Evolutionary conservation across 495 filamentous ascomycete species (phyloP).

Genomic region (Podospora pseudopauciseta): DNA sequence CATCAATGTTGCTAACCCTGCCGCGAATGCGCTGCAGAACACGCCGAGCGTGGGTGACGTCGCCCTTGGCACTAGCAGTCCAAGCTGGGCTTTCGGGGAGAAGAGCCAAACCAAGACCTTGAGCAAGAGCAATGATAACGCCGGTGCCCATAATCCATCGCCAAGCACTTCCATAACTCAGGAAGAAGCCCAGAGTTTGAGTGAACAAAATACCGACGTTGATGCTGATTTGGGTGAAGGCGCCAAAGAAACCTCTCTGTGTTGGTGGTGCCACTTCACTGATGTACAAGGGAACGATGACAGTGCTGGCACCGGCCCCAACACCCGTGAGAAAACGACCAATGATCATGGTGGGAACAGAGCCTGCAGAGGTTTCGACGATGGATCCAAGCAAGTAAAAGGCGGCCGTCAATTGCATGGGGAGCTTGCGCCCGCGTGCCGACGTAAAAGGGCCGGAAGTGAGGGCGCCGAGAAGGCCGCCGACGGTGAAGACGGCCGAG

Average conservation of each 20-base stretch:
- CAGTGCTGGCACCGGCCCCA: constrained; percentile 80
- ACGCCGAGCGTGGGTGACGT: constrained; percentile 56
- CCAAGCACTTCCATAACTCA: constrained; percentile 76
- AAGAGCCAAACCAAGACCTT: constrained; percentile 62
- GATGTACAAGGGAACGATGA: constrained; percentile 95
- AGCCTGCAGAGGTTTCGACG: constrained; percentile 65
- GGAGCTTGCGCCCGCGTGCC: constrained; percentile 63
- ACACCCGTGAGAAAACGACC: constrained; percentile 79
- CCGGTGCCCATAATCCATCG: constrained; percentile 75
- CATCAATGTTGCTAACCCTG: constrained; percentile 60
- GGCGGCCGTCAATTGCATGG: constrained; percentile 67
- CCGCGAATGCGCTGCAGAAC: constrained; percentile 74
- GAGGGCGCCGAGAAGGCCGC: constrained; percentile 81
- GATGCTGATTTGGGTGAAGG: constrained; percentile 88
- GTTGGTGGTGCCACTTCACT: constrained; percentile 80
- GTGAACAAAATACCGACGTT: constrained; percentile 88
- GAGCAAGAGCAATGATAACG: constrained; percentile 60
- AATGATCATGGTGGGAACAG: constrained; percentile 61
- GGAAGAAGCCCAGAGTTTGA: constrained; percentile 80
- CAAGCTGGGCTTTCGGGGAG: constrained; percentile 84
- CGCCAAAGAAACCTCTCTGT: constrained; percentile 80
- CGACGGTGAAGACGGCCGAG: constrained; percentile 86
- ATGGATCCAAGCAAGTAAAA: constrained; percentile 75
- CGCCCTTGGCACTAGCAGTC: constrained; percentile 63
- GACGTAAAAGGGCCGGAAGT: constrained; percentile 69